These are phyloP conservation scores for Tephrocybe sp. DNA, from an alignment of 768 basidiomycete genomes.

Conservation along the genomic window DNA sequence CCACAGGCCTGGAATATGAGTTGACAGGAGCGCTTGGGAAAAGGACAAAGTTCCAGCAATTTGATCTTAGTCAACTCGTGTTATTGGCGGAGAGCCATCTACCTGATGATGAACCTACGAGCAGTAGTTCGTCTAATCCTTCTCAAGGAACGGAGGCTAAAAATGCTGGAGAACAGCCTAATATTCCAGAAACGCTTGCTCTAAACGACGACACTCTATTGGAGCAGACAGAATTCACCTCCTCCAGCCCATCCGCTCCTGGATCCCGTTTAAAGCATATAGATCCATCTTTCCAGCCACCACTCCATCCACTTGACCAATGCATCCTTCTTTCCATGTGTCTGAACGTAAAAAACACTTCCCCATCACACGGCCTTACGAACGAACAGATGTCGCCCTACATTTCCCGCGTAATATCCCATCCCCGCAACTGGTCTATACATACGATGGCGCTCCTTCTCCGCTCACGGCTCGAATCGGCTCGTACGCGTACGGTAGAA, in stretches of 20 bases:
- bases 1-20: constrained; percentile 83
- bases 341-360: constrained; percentile 86
- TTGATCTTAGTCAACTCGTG: constrained; percentile 85
- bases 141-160: constrained; percentile 3
- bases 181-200: constrained; percentile 74
- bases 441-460: constrained; percentile 96
- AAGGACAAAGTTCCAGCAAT: constrained; percentile 91
- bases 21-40: constrained; percentile 92
- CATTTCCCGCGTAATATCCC: constrained; percentile 83
- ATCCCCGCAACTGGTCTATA: constrained; percentile 93
- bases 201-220: constrained; percentile 97
- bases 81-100: constrained; percentile 86
- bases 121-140: constrained; percentile 9
- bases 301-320: constrained; percentile 92
- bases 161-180: constrained; percentile 13
- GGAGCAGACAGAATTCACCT: constrained; percentile 91
- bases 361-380: constrained; percentile 88
- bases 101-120: constrained; percentile 28
- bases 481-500: constrained; percentile 90
- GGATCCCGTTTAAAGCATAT: constrained; percentile 62
- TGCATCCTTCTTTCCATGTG: constrained; percentile 89
- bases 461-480: constrained; percentile 87
- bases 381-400: constrained; percentile 92
- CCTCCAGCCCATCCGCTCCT: constrained; percentile 52
- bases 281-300: constrained; percentile 81